These are phyloP conservation scores for Boletus rex-veris DNA, from an alignment of 768 basidiomycete genomes.

Conservation along the genomic window DNA sequence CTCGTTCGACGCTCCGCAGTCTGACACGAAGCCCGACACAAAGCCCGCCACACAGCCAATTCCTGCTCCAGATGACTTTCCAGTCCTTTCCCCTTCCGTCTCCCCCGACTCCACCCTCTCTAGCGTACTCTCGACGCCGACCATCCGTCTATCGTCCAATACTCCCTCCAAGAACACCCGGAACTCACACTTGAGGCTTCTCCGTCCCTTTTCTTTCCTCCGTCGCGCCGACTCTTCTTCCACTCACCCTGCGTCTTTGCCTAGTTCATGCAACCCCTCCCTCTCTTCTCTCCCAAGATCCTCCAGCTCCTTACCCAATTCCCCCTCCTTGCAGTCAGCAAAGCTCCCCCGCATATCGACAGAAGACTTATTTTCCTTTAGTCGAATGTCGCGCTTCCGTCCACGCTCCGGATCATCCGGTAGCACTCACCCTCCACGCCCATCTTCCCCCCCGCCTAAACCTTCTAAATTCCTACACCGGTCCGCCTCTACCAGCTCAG, in stretches of 20 bases:
- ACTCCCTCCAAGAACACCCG: neutral
- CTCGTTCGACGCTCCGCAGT: slow-evolving; percentile 34
- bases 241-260: slow-evolving; percentile 14
- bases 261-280: slow-evolving; percentile 9
- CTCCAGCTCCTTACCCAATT: slow-evolving; percentile 12
- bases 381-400: slow-evolving; percentile 31
- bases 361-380: slow-evolving; percentile 32
- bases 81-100: slow-evolving; percentile 15
- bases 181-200: slow-evolving; percentile 17
- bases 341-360: slow-evolving; percentile 20
- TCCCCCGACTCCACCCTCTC: slow-evolving; percentile 22
- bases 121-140: slow-evolving; percentile 19
- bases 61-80: neutral
- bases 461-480: slow-evolving; percentile 14
- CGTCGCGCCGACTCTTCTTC: slow-evolving; percentile 12
- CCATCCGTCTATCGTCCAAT: slow-evolving; percentile 14
- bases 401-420: slow-evolving; percentile 17
- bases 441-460: slow-evolving; percentile 18
- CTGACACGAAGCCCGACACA: neutral
- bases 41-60: slow-evolving; percentile 2
- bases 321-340: slow-evolving; percentile 8
- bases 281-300: slow-evolving; percentile 11
- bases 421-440: neutral
- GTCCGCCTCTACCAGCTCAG: slow-evolving; percentile 21
- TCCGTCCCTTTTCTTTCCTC: slow-evolving; percentile 22